Conservation (phyloP, 2,329 filamentous ascomycete species). For the Pseudogymnoascus sp. region DNA sequence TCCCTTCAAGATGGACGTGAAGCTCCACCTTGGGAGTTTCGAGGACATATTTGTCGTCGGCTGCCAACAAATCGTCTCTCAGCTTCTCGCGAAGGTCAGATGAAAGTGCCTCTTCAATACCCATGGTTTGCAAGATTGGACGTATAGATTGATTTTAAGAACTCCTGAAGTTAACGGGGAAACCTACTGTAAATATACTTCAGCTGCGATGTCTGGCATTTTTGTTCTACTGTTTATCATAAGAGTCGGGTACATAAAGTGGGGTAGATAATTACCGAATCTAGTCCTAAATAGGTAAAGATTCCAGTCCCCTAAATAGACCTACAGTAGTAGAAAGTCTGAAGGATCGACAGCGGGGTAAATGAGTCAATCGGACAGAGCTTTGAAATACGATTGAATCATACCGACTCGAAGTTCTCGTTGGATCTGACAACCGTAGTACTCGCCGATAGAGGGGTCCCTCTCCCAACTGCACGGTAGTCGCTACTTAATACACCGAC, state of each 20-base stretch:
- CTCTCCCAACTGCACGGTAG: not conserved
- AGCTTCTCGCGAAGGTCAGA: not conserved
- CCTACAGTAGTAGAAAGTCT: not conserved
- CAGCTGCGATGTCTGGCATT: not conserved
- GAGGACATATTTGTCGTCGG: constrained; percentile 43
- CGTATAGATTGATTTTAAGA: not conserved
- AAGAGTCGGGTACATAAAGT: not conserved
- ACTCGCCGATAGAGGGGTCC: not conserved
- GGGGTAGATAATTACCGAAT: not conserved
- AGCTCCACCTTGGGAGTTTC: constrained; percentile 71
- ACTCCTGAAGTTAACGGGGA: not conserved
- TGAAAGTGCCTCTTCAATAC: not conserved
- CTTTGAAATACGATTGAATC: not conserved
- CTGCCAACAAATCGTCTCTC: not conserved
- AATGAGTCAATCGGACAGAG: not conserved
- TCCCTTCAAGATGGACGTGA: constrained; percentile 72
- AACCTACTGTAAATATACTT: not conserved
- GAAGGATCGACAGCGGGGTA: not conserved
- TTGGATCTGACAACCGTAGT: not conserved
- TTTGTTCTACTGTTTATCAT: not conserved
- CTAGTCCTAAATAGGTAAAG: not conserved
- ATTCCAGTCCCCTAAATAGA: not conserved
- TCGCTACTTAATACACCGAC: not conserved
- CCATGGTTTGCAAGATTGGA: not conserved
- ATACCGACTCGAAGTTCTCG: not conserved